phyloP scores from a whole-genome alignment of 108 stramenopile genomes.

The Nitzschia palea region DNA sequence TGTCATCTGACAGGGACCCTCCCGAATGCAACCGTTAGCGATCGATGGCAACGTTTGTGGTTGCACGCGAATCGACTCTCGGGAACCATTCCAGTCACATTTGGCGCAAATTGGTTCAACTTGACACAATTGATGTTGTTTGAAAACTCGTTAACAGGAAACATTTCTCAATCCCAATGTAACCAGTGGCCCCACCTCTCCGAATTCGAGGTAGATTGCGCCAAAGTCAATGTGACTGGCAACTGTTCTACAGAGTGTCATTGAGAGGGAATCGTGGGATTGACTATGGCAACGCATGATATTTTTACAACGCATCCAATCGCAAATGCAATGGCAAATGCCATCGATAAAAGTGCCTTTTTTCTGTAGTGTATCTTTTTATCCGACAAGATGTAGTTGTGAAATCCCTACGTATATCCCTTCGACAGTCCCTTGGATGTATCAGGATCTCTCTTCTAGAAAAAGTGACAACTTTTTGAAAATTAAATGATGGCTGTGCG shows the following conservation, averaged over 20 bases:
- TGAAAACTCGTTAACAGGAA: conserved; percentile 33
- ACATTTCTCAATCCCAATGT: conserved; percentile 31
- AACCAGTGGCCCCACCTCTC: not conserved
- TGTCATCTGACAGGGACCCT: conserved; percentile 22
- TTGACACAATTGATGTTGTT: conserved; percentile 28
- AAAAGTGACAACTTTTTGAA: too few species aligned
- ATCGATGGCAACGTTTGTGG: conserved; percentile 5
- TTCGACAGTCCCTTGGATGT: too few species aligned
- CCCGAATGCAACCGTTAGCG: conserved; percentile 6
- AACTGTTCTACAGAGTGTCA: conserved; percentile 25
- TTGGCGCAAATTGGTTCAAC: conserved; percentile 21
- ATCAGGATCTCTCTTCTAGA: too few species aligned
- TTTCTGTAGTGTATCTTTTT: too few species aligned
- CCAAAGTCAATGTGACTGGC: conserved; percentile 9
- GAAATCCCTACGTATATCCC: too few species aligned
- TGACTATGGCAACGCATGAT: too few species aligned
- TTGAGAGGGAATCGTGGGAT: too few species aligned
- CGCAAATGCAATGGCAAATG: too few species aligned
- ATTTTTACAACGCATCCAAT: too few species aligned
- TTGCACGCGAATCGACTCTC: conserved; percentile 23
- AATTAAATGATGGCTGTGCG: too few species aligned
- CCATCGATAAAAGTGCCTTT: too few species aligned
- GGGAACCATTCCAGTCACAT: conserved; percentile 34
- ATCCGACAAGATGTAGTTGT: too few species aligned
- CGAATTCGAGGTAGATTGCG: conserved; percentile 18